These are phyloP conservation scores for Prunus salicina DNA, from an alignment of 306 rosid species.

Conservation along the genomic window DNA sequence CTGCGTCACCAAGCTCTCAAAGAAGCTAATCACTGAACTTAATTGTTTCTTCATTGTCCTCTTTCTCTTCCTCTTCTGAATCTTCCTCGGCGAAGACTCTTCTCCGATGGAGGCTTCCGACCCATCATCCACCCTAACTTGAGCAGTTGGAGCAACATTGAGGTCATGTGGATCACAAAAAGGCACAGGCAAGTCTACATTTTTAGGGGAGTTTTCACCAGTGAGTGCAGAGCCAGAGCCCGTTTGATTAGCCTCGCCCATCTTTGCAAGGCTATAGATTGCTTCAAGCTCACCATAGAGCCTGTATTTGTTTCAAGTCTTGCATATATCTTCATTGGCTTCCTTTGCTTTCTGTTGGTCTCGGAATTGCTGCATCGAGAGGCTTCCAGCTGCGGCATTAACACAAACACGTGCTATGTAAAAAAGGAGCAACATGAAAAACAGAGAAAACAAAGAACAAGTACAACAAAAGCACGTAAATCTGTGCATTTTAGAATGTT, in stretches of 20 bases:
- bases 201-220: not conserved
- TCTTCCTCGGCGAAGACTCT: conserved; percentile 6
- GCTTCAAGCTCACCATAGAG: conserved; percentile 25
- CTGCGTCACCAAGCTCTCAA: conserved; percentile 24
- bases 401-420: not conserved
- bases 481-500: no score
- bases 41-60: not conserved
- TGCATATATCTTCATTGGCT: conserved; percentile 1
- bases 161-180: not conserved
- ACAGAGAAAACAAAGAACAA: not conserved
- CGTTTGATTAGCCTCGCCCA: conserved; percentile 10
- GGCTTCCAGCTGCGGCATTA: conserved; percentile 20
- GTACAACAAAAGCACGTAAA: not conserved
- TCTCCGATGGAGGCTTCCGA: conserved; percentile 21
- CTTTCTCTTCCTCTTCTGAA: conserved; percentile 16
- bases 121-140: not conserved
- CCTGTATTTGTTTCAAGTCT: conserved; percentile 11
- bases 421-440: conserved; percentile 1
- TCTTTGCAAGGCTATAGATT: conserved; percentile 20
- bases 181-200: conserved; percentile 2
- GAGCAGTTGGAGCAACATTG: not conserved
- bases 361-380: not conserved
- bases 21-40: conserved; percentile 12
- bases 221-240: conserved; percentile 33
- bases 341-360: conserved; percentile 13